These are phyloP conservation scores for Raffaelea arxii DNA, from an alignment of 2,329 filamentous ascomycete genomes.

Conservation along the genomic window DNA sequence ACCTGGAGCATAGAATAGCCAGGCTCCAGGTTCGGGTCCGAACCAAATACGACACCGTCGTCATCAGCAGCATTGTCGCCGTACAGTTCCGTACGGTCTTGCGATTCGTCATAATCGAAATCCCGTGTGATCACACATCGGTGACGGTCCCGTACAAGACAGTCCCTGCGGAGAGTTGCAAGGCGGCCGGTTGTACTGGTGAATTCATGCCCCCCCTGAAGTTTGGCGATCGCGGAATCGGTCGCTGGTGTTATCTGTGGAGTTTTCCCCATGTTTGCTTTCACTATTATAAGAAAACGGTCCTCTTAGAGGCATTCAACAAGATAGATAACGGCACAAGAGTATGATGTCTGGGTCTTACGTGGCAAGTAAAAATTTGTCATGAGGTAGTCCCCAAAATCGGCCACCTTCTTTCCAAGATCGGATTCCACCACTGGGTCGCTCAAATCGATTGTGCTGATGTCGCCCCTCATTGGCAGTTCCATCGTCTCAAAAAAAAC, in stretches of 20 bases:
- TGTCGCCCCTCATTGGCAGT: not conserved
- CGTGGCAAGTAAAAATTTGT: slow-evolving; percentile 1
- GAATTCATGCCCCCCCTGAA: not conserved
- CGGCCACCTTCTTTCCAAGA: not conserved
- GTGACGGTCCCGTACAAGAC: slow-evolving; percentile 3
- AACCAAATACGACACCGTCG: not conserved
- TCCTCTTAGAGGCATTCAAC: not conserved
- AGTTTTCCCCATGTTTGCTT: no score
- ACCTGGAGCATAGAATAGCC: not conserved
- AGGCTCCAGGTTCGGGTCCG: not conserved
- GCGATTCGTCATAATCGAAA: not conserved
- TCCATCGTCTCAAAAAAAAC: not conserved
- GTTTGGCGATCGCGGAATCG: not conserved
- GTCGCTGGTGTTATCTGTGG: no score
- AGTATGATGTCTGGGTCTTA: not conserved
- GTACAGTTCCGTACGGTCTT: not conserved
- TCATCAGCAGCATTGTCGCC: not conserved
- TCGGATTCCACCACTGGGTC: no score
- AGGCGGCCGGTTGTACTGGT: not conserved
- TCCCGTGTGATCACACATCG: not conserved
- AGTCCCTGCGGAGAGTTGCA: not conserved
- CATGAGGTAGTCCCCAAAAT: not conserved
- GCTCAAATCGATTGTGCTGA: not conserved
- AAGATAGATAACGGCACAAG: no score
- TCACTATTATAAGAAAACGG: no score